Percentiles rank a stretch among this genome's conserved stretches.
Evolutionary conservation across 495 filamentous ascomycete species (phyloP).

Genomic region (Talaromyces proteolyticus): DNA sequence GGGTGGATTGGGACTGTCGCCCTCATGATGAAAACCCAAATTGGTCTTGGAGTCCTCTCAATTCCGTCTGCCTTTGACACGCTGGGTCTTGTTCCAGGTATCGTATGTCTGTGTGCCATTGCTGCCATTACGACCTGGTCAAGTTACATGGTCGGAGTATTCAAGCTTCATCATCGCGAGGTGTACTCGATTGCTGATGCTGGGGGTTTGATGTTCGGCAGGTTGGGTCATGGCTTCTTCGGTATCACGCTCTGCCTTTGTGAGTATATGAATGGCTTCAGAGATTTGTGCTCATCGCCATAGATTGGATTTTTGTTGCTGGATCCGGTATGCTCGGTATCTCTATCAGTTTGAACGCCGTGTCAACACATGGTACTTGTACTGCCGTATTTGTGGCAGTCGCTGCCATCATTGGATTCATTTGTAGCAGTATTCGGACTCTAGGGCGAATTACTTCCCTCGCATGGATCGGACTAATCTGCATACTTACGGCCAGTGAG

Average conservation of each 20-base stretch:
- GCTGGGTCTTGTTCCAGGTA: constrained; percentile 50
- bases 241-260: constrained; percentile 46
- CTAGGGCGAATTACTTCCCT: constrained; percentile 31
- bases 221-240: constrained; percentile 53
- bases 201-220: constrained; percentile 56
- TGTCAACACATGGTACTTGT: constrained; percentile 59
- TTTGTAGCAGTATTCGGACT: constrained; percentile 29
- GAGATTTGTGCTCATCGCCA: constrained; percentile 37
- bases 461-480: constrained; percentile 30
- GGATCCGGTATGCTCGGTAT: constrained; percentile 56
- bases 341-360: constrained; percentile 60
- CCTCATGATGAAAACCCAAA: constrained; percentile 40
- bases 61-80: constrained; percentile 55
- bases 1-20: constrained; percentile 27
- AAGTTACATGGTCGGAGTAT: constrained; percentile 64
- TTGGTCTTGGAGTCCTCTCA: constrained; percentile 58
- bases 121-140: constrained; percentile 67
- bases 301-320: constrained; percentile 42
- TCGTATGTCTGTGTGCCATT: constrained; percentile 46
- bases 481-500: constrained; percentile 32
- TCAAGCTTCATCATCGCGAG: constrained; percentile 61
- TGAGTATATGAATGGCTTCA: constrained; percentile 17
- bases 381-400: constrained; percentile 42
- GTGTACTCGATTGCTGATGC: constrained; percentile 66
- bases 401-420: constrained; percentile 24